Base-by-base conservation (phyloP, 768 basidiomycete species). In the Rhizopogon sp. region DNA sequence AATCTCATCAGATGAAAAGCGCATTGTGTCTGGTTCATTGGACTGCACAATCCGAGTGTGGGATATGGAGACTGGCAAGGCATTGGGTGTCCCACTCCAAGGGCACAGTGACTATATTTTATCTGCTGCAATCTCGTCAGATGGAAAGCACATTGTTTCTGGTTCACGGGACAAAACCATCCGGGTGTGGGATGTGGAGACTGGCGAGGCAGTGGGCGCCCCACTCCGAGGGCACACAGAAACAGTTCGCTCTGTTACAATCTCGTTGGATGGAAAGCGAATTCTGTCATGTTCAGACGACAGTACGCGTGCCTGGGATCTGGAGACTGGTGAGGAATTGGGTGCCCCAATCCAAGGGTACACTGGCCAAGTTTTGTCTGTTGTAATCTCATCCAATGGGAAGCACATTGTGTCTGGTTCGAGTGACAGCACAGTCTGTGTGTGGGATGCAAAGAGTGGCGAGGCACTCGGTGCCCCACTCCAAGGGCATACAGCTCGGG, bases 91-190 rank as follows among this genome's bases (percentile, higher is more conserved):
- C 10, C 10, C 8, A 33, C 31, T 33, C 10, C 10, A 9, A 7
- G 31, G 31, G 31, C 8, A 33, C 31, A 33, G 8, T 10, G 7
- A 8, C 31, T 0, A 0, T 2, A 7, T 33, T 33, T 33, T 33
- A 33, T 9, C 10, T 10, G 8, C 9, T 8, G 31, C 31, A 33
- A 33, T 33, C 31, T 33, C 31, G 6, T 3, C 31, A 10, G 31
- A 33, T 33, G 8, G 31, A 22, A 9, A 9, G 31, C 31, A 6
- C 6, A 33, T 33, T 9, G 31, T 33, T 1, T 9, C 8, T 33
- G 31, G 8, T 33, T 58, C 59, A n/a, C 29, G 16, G 10, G 59
- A 60, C 43, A 28, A 20, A 3, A 59, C 58, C 6, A 31, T 60
- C n/a, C 50, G 58, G 10, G 1, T 58, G 14, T 56, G 59, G 59